Base-by-base conservation (phyloP, 2,329 filamentous ascomycete genomes). In the Cercospora zeae-maydis region DNA sequence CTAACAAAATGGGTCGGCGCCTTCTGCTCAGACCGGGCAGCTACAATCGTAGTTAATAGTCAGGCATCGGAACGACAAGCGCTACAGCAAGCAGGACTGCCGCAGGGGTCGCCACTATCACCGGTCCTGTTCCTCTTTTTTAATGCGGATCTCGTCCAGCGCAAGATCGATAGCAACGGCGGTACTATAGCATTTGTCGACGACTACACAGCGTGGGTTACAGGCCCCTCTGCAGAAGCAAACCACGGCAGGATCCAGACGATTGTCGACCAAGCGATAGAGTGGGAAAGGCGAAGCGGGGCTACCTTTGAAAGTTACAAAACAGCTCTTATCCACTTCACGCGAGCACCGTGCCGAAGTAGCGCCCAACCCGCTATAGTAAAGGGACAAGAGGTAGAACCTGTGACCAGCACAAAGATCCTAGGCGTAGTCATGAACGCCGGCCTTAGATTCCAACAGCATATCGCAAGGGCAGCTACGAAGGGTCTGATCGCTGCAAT, bases 401-500 rank as follows among this genome's bases (percentile, higher is more conserved):
- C 55, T 24, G 14, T 49, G 4, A 49, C 55, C 9, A 45, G 55
- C 21, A 49, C 55, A 45, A 58, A 58, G 55, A 58, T 47, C 42
- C n/a, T 58, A 39, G 55, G 55, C 2, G 7, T 58, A 16, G 2
- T 58, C 34, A 58, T 58, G 19, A 37, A 58, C 55, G 9, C 57
- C 42, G 42, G 27, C 37, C 57, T 59, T 10, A 39, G 42, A 59
- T 49, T 59, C 52, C 14, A 34, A 27, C 10, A 59, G 45, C 24
- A 59, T 59, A 49, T 59, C 42, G 57, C 24, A 52, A 51, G 45
- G 52, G 57, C 24, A 39, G 57, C 57, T 52, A 51, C 57, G 39
- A 59, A 24, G 49, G 39, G 57, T 10, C 57, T 59, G 14, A 52
- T 16, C 36, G 42, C 42, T 51, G 16, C 16, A 52, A 59, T 59